phyloP scores from a whole-genome alignment of 768 basidiomycete species.

The Cystobasidium tubakii region DNA sequence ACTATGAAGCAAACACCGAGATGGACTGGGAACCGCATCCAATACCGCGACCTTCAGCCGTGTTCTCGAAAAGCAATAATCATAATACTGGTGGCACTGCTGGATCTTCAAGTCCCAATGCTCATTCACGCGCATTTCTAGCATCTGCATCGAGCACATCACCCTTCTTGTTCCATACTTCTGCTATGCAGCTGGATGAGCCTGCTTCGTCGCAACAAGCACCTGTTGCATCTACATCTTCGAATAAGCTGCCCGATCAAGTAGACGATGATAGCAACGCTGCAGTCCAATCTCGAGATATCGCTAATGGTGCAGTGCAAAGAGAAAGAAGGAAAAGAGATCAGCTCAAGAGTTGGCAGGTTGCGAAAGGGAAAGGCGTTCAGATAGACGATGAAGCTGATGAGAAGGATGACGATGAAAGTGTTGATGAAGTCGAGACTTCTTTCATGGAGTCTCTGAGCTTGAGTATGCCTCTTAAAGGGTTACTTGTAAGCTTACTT shows the following conservation, averaged over 20 bases:
- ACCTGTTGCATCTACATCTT: constrained; percentile 11
- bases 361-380: constrained; percentile 20
- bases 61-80: not conserved
- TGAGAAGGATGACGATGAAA: constrained; percentile 7
- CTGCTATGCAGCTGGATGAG: not conserved
- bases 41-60: not conserved
- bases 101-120: not conserved
- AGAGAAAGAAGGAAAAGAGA: constrained; percentile 28
- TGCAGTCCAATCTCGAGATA: constrained; percentile 11
- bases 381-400: not conserved
- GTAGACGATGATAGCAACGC: not conserved
- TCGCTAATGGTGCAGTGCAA: constrained; percentile 16
- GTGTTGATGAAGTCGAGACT: constrained; percentile 13
- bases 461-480: not conserved
- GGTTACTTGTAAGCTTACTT: constrained; percentile 5
- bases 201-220: not conserved
- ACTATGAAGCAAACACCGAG: constrained; percentile 8
- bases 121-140: not conserved
- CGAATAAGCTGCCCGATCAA: not conserved
- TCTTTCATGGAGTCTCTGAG: constrained; percentile 5
- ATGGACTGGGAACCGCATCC: constrained; percentile 16
- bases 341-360: constrained; percentile 23
- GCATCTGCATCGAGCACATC: constrained; percentile 14
- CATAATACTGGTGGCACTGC: not conserved
- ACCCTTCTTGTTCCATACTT: constrained; percentile 28